These are phyloP conservation scores for Cordyceps cicadae DNA, from an alignment of 2,329 filamentous ascomycete genomes.

Conservation along the genomic window DNA sequence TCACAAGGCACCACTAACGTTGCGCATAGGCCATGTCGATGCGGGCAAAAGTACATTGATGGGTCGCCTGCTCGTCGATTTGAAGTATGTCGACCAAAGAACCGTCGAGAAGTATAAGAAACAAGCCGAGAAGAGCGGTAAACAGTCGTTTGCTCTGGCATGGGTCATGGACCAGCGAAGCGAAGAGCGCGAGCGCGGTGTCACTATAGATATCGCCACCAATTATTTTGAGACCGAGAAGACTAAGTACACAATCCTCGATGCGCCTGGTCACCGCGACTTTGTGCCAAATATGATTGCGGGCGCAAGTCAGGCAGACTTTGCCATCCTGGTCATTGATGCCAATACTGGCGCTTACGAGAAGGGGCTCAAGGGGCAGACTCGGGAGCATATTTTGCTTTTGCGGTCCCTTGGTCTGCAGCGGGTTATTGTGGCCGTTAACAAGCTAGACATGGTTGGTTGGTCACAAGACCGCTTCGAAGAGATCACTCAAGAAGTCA, in stretches of 20 bases:
- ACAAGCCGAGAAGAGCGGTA: slow-evolving; percentile 86
- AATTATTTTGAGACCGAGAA: slow-evolving; percentile 87
- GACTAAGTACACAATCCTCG: slow-evolving; percentile 85
- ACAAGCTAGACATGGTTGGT: slow-evolving; percentile 81
- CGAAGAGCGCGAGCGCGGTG: slow-evolving; percentile 81
- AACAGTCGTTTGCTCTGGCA: slow-evolving; percentile 89
- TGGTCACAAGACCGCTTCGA: slow-evolving; percentile 81
- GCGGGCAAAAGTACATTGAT: slow-evolving; percentile 97
- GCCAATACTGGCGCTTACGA: slow-evolving; percentile 87
- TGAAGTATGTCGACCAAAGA: slow-evolving; percentile 78
- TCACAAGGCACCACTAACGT: neutral
- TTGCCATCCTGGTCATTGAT: slow-evolving; percentile 90
- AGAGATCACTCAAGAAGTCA: slow-evolving; percentile 76
- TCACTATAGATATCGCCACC: slow-evolving; percentile 94
- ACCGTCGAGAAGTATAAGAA: slow-evolving; percentile 81
- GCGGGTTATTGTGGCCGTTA: slow-evolving; percentile 80
- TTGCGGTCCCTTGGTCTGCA: slow-evolving; percentile 87
- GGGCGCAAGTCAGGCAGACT: slow-evolving; percentile 89
- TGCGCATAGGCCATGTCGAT: slow-evolving; percentile 73
- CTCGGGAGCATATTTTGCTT: slow-evolving; percentile 83
- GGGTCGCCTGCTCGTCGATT: slow-evolving; percentile 84
- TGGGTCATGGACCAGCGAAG: slow-evolving; percentile 93
- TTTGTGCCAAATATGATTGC: slow-evolving; percentile 99
- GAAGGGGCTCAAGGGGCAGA: slow-evolving; percentile 86
- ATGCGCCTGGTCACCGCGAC: slow-evolving; percentile 88